A percentile compares a stretch with the other conserved stretches of the same genome.
Evolutionary conservation across 352 stramenopile species (phyloP).

Genomic region (Phytophthora chlamydospora): DNA sequence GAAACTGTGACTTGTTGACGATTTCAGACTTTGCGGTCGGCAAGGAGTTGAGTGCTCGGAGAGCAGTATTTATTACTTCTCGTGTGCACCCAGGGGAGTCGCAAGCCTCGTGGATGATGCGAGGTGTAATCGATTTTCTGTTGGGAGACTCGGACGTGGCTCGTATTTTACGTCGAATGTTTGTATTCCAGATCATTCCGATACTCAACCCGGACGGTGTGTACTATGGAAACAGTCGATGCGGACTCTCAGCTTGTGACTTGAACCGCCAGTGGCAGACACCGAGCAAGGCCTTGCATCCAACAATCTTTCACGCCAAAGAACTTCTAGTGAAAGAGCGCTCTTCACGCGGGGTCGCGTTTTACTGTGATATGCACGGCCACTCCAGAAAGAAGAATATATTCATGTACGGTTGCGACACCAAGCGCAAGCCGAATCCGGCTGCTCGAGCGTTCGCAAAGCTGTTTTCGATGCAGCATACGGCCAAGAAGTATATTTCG

Average conservation of each 20-base stretch:
- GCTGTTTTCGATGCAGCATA: constrained; percentile 66
- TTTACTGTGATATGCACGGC: constrained; percentile 93
- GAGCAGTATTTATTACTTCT: constrained; percentile 81
- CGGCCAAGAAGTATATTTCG: constrained; percentile 69
- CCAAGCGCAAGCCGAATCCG: constrained; percentile 85
- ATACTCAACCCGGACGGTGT: constrained; percentile 96
- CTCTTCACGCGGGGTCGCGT: constrained; percentile 60
- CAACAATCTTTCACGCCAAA: constrained; percentile 92
- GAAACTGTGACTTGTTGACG: constrained; percentile 75
- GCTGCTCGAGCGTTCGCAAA: constrained; percentile 76
- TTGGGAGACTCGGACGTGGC: constrained; percentile 66
- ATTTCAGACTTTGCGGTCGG: constrained; percentile 62
- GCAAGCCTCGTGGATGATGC: constrained; percentile 95
- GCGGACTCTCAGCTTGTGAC: constrained; percentile 79
- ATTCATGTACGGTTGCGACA: constrained; percentile 95
- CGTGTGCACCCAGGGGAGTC: constrained; percentile 92
- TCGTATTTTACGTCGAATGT: constrained; percentile 78
- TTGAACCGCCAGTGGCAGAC: constrained; percentile 91
- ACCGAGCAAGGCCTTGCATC: constrained; percentile 69
- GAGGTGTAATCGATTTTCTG: constrained; percentile 91
- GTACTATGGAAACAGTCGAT: constrained; percentile 93
- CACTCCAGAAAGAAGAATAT: constrained; percentile 94
- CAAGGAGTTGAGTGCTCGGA: constrained; percentile 42
- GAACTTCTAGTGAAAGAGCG: constrained; percentile 70
- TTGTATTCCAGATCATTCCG: constrained; percentile 93